Evolutionary conservation across 1,139 yeast genomes (phyloP).

Genomic region (Geotrichum macrosporum): DNA sequence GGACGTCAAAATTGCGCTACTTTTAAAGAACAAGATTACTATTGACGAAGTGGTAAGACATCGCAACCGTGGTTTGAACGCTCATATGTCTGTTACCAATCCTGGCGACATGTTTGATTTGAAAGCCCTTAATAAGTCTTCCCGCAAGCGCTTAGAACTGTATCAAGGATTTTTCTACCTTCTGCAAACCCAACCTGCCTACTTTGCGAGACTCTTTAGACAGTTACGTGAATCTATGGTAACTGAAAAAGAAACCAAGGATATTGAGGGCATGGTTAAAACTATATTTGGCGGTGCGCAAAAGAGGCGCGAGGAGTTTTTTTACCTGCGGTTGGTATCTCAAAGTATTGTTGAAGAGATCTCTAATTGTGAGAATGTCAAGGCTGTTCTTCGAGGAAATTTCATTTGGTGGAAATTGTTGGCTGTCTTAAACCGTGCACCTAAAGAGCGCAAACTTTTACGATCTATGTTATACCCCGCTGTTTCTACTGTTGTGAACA

Average conservation of each 20-base stretch:
- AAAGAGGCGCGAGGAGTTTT: conserved; percentile 65
- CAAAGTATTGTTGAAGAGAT: conserved; percentile 50
- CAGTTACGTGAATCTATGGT: conserved; percentile 30
- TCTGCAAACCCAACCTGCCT: conserved; percentile 77
- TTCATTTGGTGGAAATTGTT: conserved; percentile 50
- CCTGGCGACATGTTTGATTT: conserved; percentile 39
- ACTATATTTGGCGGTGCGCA: conserved; percentile 46
- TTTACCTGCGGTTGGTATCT: conserved; percentile 58
- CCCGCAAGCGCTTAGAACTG: conserved; percentile 47
- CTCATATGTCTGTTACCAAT: conserved; percentile 26
- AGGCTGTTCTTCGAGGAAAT: conserved; percentile 32
- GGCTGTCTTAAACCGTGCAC: conserved; percentile 52
- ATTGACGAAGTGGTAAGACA: conserved; percentile 66
- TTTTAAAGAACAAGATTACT: conserved; percentile 74
- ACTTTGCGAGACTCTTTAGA: conserved; percentile 57
- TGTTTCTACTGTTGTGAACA: conserved; percentile 48
- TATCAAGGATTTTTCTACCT: conserved; percentile 78
- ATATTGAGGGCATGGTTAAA: conserved; percentile 47
- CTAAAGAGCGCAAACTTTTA: conserved; percentile 56
- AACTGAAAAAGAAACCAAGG: conserved; percentile 38
- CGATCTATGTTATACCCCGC: conserved; percentile 52
- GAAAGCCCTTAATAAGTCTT: conserved; percentile 41
- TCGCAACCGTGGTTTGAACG: conserved; percentile 42
- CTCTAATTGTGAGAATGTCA: conserved; percentile 28
- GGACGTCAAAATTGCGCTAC: conserved; percentile 72